Base-by-base conservation (phyloP, 495 filamentous ascomycete species). In the Aspergillus heteromorphus region DNA sequence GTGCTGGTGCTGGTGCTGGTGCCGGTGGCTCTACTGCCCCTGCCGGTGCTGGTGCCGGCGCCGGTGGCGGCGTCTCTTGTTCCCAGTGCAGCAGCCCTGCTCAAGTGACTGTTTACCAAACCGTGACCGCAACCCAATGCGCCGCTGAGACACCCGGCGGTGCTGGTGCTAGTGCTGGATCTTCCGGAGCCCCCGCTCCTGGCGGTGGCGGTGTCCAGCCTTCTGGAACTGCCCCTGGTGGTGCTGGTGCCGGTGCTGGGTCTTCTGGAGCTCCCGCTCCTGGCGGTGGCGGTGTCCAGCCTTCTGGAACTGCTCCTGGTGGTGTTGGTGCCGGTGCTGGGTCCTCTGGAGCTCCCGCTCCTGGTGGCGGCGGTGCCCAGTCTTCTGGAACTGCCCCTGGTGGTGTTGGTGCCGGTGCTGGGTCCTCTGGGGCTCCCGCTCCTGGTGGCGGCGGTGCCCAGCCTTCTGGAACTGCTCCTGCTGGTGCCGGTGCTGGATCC, bases 41-140 rank as follows among this genome's bases (percentile, higher is more conserved):
- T n/a, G n/a, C n/a, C n/a, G n/a, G n/a, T n/a, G n/a, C n/a, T n/a
- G n/a, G n/a, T n/a, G n/a, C n/a, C 17, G 23, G 23, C 7, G 23
- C 23, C 23, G 23, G 23, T 27, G 23, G 23, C 23, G n/a, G n/a
- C n/a, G n/a, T n/a, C n/a, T n/a, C n/a, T n/a, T n/a, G n/a, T 30
- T 10, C 29, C 29, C 29, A 30, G 30, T 34, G 9, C 14, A 34
- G 30, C 30, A 13, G 30, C 2, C 2, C 20, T 16, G 30, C 4
- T 1, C 36, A 42, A 18, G 18, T 58, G 10, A 31, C 47, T 17
- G 60, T 55, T 21, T 42, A 64, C 27, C 41, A 55, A 30, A 68
- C 65, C 40, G 40, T 68, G 34, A 66, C 62, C 14, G 54, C 64
- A 2, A 70, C 64, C 23, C 59, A 55, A 18, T 65, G 60, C 48